Evolutionary conservation across 2,329 filamentous ascomycete genomes (phyloP).

Genomic region (Colletotrichum brevisporum): DNA sequence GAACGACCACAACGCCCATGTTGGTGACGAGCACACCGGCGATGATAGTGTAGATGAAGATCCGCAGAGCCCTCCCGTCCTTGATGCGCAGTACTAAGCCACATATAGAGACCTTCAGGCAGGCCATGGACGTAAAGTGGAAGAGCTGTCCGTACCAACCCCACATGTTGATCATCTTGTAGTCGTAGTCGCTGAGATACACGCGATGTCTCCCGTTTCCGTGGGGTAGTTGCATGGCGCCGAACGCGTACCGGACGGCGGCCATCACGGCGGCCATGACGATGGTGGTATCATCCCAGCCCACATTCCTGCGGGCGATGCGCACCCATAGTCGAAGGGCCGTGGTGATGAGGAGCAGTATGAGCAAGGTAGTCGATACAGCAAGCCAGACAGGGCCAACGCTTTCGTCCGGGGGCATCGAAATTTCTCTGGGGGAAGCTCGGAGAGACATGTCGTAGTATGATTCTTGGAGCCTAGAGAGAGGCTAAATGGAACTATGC

Average conservation of each 20-base stretch:
- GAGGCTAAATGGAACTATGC: neutral
- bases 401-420: constrained; percentile 52
- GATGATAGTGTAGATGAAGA: constrained; percentile 49
- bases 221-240: constrained; percentile 49
- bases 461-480: neutral
- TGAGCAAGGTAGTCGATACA: constrained; percentile 50
- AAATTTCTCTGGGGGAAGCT: neutral
- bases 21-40: constrained; percentile 49
- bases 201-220: constrained; percentile 56
- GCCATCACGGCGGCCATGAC: constrained; percentile 46
- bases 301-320: constrained; percentile 44
- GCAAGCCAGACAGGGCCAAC: constrained; percentile 49
- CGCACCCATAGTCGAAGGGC: constrained; percentile 50
- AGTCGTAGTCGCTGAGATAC: constrained; percentile 49
- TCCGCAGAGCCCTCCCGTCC: constrained; percentile 48
- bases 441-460: neutral
- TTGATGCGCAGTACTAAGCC: constrained; percentile 58
- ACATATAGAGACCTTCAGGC: constrained; percentile 58
- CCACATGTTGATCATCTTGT: constrained; percentile 52
- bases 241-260: constrained; percentile 48
- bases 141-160: constrained; percentile 57
- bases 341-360: constrained; percentile 49
- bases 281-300: constrained; percentile 57
- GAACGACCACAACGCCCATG: constrained; percentile 48
- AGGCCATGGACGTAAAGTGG: constrained; percentile 54